Evolutionary conservation across 2,329 filamentous ascomycete species (phyloP).

Genomic region (Thielaviopsis populi): DNA sequence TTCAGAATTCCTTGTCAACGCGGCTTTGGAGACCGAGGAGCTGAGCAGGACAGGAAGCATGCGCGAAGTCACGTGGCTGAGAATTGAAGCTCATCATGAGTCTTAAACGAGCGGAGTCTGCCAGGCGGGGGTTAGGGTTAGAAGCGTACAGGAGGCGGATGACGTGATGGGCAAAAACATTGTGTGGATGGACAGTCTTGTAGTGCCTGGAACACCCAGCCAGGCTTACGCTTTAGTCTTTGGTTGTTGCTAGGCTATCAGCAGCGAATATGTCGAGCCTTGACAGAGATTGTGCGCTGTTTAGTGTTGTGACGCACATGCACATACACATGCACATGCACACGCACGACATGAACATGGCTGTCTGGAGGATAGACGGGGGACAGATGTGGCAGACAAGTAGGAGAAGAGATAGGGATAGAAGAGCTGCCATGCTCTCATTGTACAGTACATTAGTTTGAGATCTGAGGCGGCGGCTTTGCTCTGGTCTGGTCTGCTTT

Average conservation of each 20-base stretch:
- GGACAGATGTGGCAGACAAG: too few relatives aligned
- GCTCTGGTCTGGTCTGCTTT: background rate
- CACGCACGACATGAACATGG: too few relatives aligned
- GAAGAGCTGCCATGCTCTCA: too few relatives aligned
- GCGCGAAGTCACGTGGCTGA: background rate
- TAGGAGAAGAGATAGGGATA: too few relatives aligned
- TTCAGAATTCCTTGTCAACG: background rate
- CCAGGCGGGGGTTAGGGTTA: background rate
- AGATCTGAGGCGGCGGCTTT: background rate
- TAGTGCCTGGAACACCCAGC: background rate
- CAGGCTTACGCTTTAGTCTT: too few relatives aligned
- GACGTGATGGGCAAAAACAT: background rate
- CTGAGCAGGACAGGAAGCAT: background rate
- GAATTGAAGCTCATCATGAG: background rate
- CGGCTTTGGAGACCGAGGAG: background rate
- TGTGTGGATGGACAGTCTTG: background rate
- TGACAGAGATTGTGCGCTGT: too few relatives aligned
- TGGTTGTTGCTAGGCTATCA: too few relatives aligned
- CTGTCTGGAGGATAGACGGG: too few relatives aligned
- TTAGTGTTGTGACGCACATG: too few relatives aligned
- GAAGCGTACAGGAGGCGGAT: background rate
- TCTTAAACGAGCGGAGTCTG: too few relatives aligned
- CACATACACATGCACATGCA: too few relatives aligned
- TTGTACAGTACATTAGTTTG: background rate
- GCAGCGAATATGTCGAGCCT: too few relatives aligned